phyloP scores from a whole-genome alignment of 2,329 filamentous ascomycete species.

The Escovopsis sp. region DNA sequence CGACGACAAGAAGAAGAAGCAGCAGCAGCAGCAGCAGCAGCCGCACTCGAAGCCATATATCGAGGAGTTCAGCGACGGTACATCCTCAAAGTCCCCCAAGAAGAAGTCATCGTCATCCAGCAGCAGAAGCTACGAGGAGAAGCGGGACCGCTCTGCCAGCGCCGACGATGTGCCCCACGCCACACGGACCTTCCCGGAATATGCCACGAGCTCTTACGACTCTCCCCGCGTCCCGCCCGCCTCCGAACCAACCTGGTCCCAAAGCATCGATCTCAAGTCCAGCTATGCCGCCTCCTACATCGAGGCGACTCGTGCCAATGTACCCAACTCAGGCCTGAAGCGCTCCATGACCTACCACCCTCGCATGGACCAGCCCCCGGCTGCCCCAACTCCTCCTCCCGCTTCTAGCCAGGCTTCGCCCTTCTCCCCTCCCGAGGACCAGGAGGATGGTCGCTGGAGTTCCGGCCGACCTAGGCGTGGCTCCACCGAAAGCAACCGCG shows the following conservation, averaged over 20 bases:
- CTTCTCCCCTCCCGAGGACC: constrained; percentile 17
- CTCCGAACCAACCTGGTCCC: constrained; percentile 10
- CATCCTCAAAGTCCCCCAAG: constrained; percentile 17
- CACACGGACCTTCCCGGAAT: constrained; percentile 3
- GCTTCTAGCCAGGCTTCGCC: constrained; percentile 12
- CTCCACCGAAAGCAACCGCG: constrained; percentile 14
- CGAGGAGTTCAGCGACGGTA: constrained; percentile 19
- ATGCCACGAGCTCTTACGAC: constrained; percentile 4
- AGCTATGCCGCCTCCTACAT: constrained; percentile 17
- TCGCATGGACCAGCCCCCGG: constrained; percentile 15
- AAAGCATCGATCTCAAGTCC: constrained; percentile 7
- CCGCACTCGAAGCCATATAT: constrained; percentile 18
- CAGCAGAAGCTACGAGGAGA: constrained; percentile 25
- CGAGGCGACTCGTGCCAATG: constrained; percentile 16
- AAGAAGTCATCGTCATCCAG: constrained; percentile 22
- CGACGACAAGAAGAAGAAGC: constrained; percentile 21
- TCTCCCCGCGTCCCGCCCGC: constrained; percentile 5
- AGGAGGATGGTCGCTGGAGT: constrained; percentile 19
- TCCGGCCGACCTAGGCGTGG: constrained; percentile 19
- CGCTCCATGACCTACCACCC: constrained; percentile 11
- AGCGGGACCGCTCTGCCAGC: constrained; percentile 19
- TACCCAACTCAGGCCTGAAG: constrained; percentile 3
- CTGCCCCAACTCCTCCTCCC: constrained; percentile 23
- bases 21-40: no score
- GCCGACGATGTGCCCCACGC: constrained; percentile 16